Evolutionary conservation across 768 basidiomycete genomes (phyloP), one percentile per base, ranked within the genome.

Genomic region (Kwoniella newhampshirensis): DNA sequence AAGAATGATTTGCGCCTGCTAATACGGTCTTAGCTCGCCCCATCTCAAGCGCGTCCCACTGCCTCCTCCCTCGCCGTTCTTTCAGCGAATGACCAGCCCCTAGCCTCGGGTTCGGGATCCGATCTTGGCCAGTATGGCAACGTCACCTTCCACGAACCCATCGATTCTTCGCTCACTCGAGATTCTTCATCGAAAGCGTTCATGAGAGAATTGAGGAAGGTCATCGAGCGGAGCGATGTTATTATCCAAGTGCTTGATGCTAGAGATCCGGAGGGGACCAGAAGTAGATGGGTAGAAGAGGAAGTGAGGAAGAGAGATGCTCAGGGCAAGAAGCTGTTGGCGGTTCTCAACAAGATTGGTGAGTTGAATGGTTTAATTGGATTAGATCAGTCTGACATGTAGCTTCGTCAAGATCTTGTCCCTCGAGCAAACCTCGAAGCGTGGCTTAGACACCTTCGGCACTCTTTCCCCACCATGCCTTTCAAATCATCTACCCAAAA

Each of bases 301-400:
- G 93, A 96, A 74, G 91, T 96, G 0, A 80, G 88, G 42, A 80
- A 89, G 61, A 81, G 88, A 32, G 91, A 93, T 72, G 80, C 79
- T 21, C 89, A 94, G 61, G 89, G 92, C 7, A 99, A 99, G 80
- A 88, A 85, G 72, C 79, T 98, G 27, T 85, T 99, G 1, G 90
- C 91, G 51, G 90, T 97, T 2, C 75, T 99, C n/a, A 98, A 97
- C 77, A 97, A 99, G 79, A 88, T 96, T 56, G 94, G 94, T 91
- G 59, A 55, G 86, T 77, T 23, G 17, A 9, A 18, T 46, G 8
- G 15, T 23, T 27, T 9, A 17, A 25, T 37, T n/a, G n/a, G 12
- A 57, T 23, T 15, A 44, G 13, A 18, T 30, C 15, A 6, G 26
- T 35, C 46, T 28, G 18, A 17, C 8, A 27, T 3, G 32, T 35